Percentiles rank a stretch among this genome's conserved stretches.
phyloP scores from a whole-genome alignment of 768 basidiomycete genomes.

The Panaeolus cyanescens region DNA sequence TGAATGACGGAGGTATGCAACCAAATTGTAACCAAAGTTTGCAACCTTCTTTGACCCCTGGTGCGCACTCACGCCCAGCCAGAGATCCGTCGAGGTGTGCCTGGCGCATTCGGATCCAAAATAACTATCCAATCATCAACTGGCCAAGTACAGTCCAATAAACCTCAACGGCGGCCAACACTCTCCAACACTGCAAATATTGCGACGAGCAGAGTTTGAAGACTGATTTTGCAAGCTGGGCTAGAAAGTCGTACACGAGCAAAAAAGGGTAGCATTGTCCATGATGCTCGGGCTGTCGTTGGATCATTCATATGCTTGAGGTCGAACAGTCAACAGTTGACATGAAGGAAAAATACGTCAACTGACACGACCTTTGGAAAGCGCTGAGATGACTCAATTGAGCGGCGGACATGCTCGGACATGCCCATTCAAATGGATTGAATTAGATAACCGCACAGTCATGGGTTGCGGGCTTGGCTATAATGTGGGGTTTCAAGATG shows the following conservation, averaged over 20 bases:
- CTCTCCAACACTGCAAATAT: no score
- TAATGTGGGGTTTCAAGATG: background rate
- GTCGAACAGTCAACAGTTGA: background rate
- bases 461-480: background rate
- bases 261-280: background rate
- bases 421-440: no score
- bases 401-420: background rate
- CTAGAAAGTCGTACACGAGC: background rate
- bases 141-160: background rate
- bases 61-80: background rate
- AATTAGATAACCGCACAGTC: background rate
- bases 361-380: background rate
- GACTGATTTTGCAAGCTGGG: background rate
- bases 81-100: background rate
- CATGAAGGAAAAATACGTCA: background rate
- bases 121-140: background rate
- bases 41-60: background rate
- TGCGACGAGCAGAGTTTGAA: background rate
- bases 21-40: background rate
- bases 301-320: background rate
- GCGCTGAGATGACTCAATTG: background rate
- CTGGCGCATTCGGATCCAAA: background rate
- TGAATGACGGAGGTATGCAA: no score
- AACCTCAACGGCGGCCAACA: background rate
- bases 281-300: background rate